These are phyloP conservation scores for Sporothrix sp. DNA, from an alignment of 2,329 filamentous ascomycete genomes.

Conservation along the genomic window DNA sequence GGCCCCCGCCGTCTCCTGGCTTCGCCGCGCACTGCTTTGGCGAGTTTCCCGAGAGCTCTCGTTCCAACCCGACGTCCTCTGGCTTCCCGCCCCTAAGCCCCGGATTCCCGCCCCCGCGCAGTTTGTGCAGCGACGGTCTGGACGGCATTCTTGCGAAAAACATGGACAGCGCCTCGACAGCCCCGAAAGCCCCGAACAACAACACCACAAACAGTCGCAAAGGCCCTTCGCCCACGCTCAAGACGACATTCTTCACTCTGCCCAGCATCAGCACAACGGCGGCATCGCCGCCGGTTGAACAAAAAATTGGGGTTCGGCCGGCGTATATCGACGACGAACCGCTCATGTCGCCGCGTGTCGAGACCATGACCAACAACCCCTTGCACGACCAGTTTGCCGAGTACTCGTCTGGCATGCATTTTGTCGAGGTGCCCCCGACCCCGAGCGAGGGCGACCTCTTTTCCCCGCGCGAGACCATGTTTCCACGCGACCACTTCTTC, in stretches of 20 bases:
- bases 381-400: constrained; percentile 40
- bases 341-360: constrained; percentile 60
- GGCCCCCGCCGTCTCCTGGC: constrained; percentile 30
- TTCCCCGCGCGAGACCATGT: constrained; percentile 42
- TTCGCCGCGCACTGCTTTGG: constrained; percentile 33
- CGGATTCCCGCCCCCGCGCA: constrained; percentile 9
- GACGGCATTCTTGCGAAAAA: constrained; percentile 11
- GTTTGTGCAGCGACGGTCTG: constrained; percentile 9
- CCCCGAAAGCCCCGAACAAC: constrained; percentile 16
- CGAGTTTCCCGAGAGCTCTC: constrained; percentile 25
- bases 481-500: constrained; percentile 44
- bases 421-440: constrained; percentile 43
- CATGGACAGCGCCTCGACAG: background rate
- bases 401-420: constrained; percentile 37
- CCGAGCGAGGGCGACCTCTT: constrained; percentile 40
- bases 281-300: background rate
- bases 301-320: constrained; percentile 4
- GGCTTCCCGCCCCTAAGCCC: constrained; percentile 20
- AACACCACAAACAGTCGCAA: constrained; percentile 16
- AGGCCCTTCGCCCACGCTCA: background rate
- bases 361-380: constrained; percentile 62
- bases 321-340: constrained; percentile 30
- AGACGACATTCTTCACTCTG: constrained; percentile 1
- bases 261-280: constrained; percentile 19
- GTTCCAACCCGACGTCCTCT: constrained; percentile 3